Evolutionary conservation across 768 basidiomycete species (phyloP), one percentile per base, ranked within the genome.

Genomic region (Serendipita sp.): DNA sequence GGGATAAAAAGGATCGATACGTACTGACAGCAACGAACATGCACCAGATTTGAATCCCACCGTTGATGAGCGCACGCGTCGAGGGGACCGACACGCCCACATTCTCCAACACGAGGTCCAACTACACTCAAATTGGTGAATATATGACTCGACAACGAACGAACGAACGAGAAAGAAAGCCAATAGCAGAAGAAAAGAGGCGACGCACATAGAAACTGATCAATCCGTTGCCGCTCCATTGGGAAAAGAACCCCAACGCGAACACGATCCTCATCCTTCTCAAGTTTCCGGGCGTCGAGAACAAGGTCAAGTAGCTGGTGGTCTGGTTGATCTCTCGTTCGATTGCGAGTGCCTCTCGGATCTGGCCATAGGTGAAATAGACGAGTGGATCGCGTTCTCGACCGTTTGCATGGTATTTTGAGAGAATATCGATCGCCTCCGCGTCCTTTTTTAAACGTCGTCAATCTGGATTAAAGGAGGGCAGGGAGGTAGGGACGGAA

Each of bases 331-430:
- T 79, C 63, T 83, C 81, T 67, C 79, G 79, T 69, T 89, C 88
- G 68, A 83, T 71, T 46, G 80, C 77, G 41, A 88, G 75, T 13
- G 86, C 86, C 67, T 85, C 83, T 63, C 81, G 77, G 69, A 89
- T 89, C 71, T 88, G 71, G 10, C 15, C 10, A 37, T 60, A 60
- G 11, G 56, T 60, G 34, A 60, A 60, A 35, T 60, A 60, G 28
- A 60, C 56, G 24, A 60, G 10, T 16, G 56, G 56, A 60, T 60
- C 56, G 34, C 56, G 56, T 37, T 60, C 56, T 15, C 24, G 16
- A 4, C 56, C 56, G 38, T 41, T 41, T 67, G 86, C 84, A 70
- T 92, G 89, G 69, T 85, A 89, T 63, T 80, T 81, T 16, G 83
- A 81, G 3, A 92, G 78, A 18, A 88, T 76, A 2, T 72, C 69